These are phyloP conservation scores for Diaporthe velutina DNA, from an alignment of 2,329 filamentous ascomycete species.

Conservation along the genomic window DNA sequence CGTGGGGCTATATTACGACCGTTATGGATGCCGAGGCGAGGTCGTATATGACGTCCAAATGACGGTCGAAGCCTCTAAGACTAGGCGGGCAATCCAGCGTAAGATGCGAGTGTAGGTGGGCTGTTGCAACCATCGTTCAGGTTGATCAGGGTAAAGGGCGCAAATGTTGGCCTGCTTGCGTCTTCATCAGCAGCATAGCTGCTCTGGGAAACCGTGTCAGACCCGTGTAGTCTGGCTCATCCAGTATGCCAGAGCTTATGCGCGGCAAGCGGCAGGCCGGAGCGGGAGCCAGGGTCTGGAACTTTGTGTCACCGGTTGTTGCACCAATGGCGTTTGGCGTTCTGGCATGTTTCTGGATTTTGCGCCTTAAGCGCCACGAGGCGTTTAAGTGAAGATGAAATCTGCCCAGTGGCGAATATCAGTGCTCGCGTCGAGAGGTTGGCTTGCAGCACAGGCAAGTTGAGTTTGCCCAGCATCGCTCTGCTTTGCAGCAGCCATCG, in stretches of 20 bases:
- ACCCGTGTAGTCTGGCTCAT: slow-evolving; percentile 5
- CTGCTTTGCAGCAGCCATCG: neutral
- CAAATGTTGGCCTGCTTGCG: neutral
- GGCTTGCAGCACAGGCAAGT: neutral
- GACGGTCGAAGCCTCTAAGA: slow-evolving; percentile 2
- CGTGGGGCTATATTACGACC: slow-evolving; percentile 36
- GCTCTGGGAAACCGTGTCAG: neutral
- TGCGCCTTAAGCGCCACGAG: slow-evolving; percentile 37
- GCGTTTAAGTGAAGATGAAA: slow-evolving; percentile 4
- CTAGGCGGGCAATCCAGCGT: neutral
- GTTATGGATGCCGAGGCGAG: slow-evolving; percentile 24
- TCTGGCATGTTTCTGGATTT: slow-evolving; percentile 33
- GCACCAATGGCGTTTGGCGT: slow-evolving; percentile 27
- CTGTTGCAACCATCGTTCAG: neutral
- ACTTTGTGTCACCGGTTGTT: slow-evolving; percentile 25
- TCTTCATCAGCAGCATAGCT: slow-evolving; percentile 13
- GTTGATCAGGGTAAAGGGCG: neutral
- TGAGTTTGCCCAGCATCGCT: neutral
- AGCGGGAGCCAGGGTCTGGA: slow-evolving; percentile 36
- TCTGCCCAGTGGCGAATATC: neutral
- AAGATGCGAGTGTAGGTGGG: neutral
- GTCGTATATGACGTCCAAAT: slow-evolving; percentile 25
- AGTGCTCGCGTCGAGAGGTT: neutral
- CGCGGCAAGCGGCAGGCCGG: slow-evolving; percentile 33
- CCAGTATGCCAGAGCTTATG: slow-evolving; percentile 9